Evolutionary conservation across 2,329 filamentous ascomycete genomes (phyloP).

Genomic region (Thelonectria olida): DNA sequence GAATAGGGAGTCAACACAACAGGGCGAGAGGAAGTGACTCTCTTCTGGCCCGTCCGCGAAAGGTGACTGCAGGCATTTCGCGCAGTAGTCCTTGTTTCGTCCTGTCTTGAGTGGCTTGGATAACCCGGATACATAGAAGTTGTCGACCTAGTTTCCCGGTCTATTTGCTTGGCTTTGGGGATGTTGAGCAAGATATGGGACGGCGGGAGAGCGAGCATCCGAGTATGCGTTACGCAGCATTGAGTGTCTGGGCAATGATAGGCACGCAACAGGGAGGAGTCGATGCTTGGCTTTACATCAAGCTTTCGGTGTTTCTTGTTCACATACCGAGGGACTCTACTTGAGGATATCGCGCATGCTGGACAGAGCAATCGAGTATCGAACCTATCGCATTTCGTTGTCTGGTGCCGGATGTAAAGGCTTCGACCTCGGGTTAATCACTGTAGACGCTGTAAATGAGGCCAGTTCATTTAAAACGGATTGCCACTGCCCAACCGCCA

Average conservation of each 20-base stretch:
- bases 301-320: not conserved
- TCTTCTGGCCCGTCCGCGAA: not conserved
- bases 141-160: not conserved
- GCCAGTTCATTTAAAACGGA: slow-evolving; percentile 5
- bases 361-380: not conserved
- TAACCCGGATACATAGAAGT: not conserved
- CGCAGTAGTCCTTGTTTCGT: slow-evolving; percentile 10
- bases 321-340: not conserved
- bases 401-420: not conserved
- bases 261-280: not conserved
- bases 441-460: not conserved
- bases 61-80: not conserved
- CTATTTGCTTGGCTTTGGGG: not conserved
- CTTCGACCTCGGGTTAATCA: slow-evolving; percentile 6
- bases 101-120: slow-evolving; percentile 13
- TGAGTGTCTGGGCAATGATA: not conserved
- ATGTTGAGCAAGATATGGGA: not conserved
- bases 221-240: too few species aligned
- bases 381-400: not conserved
- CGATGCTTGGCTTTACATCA: not conserved
- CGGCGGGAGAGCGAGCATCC: too few species aligned
- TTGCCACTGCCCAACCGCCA: slow-evolving; percentile 4
- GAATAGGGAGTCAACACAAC: not conserved
- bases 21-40: not conserved
- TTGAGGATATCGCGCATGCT: not conserved